Evolutionary conservation across 2,329 filamentous ascomycete genomes (phyloP).

Genomic region (Penicillium sp.): DNA sequence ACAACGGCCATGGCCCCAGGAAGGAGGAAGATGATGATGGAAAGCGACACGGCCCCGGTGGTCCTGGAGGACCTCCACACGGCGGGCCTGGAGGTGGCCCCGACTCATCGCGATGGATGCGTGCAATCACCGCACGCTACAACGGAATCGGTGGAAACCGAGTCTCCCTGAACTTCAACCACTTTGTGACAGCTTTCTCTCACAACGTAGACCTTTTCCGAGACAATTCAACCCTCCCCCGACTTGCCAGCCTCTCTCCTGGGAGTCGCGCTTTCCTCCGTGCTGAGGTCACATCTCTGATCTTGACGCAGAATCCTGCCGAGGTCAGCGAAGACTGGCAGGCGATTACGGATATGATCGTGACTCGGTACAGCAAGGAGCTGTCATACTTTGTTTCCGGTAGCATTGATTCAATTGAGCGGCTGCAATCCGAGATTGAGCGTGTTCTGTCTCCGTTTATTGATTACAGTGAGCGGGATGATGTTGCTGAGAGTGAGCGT

Average conservation of each 20-base stretch:
- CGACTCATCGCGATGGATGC: constrained; percentile 18
- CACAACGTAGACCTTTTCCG: constrained; percentile 46
- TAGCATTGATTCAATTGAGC: constrained; percentile 21
- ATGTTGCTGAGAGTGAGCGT: constrained; percentile 28
- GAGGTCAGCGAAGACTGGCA: constrained; percentile 61
- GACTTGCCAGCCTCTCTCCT: constrained; percentile 35
- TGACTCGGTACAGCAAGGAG: constrained; percentile 60
- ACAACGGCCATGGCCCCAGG: neutral
- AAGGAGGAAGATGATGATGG: constrained; percentile 6
- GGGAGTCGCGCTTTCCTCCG: constrained; percentile 40
- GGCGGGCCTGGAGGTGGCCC: constrained; percentile 4
- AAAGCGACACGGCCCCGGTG: neutral
- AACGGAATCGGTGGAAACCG: constrained; percentile 39
- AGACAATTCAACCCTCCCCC: constrained; percentile 38
- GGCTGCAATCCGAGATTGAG: constrained; percentile 32
- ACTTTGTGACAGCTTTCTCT: constrained; percentile 51
- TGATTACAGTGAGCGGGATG: constrained; percentile 34
- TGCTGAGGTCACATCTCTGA: constrained; percentile 48
- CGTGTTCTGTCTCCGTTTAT: constrained; percentile 37
- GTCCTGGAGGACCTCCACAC: neutral
- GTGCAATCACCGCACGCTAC: constrained; percentile 33
- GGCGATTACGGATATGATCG: constrained; percentile 63
- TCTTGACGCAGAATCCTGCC: constrained; percentile 34
- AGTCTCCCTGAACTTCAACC: constrained; percentile 49
- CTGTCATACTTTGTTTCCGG: constrained; percentile 45